phyloP scores from a whole-genome alignment of 148 eudicot genomes.

The Arctostaphylos glauca region DNA sequence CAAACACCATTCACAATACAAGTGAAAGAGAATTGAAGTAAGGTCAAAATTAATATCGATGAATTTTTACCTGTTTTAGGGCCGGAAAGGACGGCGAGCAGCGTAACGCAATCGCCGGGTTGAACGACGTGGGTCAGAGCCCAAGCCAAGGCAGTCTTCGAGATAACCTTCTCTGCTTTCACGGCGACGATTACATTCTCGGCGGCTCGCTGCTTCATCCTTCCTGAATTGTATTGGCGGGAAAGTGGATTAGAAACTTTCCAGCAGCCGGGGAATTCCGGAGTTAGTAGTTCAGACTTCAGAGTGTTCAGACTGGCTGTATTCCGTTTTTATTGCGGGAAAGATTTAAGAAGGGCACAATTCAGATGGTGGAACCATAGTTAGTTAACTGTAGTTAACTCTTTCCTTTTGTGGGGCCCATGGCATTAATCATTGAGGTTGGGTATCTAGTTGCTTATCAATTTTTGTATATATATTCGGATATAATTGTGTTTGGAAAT shows the following conservation, averaged over 20 bases:
- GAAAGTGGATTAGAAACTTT: conserved; percentile 14
- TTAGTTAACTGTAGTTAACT: not conserved
- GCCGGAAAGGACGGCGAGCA: conserved; percentile 66
- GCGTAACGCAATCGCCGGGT: conserved; percentile 68
- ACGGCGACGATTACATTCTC: conserved; percentile 70
- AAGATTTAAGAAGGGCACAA: not conserved
- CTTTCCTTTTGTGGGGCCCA: not conserved
- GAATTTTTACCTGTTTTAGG: conserved; percentile 29
- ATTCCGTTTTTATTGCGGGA: not conserved
- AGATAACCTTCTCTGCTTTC: conserved; percentile 64
- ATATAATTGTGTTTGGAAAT: no score
- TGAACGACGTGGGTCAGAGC: conserved; percentile 74
- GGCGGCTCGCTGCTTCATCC: conserved; percentile 23
- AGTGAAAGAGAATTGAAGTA: not conserved
- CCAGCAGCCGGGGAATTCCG: conserved; percentile 1
- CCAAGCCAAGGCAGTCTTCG: conserved; percentile 71
- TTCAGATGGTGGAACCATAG: not conserved
- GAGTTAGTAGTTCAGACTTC: no score
- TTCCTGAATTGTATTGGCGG: conserved; percentile 22
- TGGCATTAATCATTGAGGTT: not conserved
- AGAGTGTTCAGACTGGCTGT: not conserved
- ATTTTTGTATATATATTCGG: no score
- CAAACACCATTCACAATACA: not conserved
- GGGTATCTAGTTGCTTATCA: not conserved
- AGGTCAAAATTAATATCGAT: not conserved